Percentiles rank a stretch among this genome's conserved stretches.
These are phyloP conservation scores for Boletus edulis DNA, from an alignment of 768 basidiomycete genomes.

Conservation along the genomic window DNA sequence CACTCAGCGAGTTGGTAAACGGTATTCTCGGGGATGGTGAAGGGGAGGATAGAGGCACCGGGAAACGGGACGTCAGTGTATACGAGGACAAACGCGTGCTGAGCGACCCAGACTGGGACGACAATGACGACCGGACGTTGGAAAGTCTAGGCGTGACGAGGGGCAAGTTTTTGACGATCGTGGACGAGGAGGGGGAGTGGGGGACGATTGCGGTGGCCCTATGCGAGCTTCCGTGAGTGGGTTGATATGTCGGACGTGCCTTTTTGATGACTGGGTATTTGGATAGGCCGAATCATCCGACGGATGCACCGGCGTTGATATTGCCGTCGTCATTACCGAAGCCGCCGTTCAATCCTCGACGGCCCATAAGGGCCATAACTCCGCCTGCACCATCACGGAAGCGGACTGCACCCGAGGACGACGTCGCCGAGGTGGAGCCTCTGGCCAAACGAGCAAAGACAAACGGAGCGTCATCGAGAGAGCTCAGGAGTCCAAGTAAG, in stretches of 20 bases:
- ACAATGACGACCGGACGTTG: constrained; percentile 79
- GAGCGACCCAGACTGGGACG: constrained; percentile 57
- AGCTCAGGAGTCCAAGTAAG: constrained; percentile 56
- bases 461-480: constrained; percentile 22
- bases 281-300: constrained; percentile 53
- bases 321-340: constrained; percentile 64
- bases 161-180: constrained; percentile 86
- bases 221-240: constrained; percentile 66
- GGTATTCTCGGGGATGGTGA: constrained; percentile 59
- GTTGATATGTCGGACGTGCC: neutral
- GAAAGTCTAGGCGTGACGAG: constrained; percentile 75
- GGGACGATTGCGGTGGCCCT: constrained; percentile 72
- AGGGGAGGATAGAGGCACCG: constrained; percentile 32
- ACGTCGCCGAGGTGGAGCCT: constrained; percentile 56
- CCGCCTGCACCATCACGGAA: constrained; percentile 48
- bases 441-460: constrained; percentile 52
- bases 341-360: constrained; percentile 46
- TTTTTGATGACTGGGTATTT: neutral
- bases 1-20: constrained; percentile 69
- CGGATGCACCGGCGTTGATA: constrained; percentile 52
- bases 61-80: constrained; percentile 65
- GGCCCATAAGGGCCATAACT: constrained; percentile 35
- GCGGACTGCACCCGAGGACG: constrained; percentile 56
- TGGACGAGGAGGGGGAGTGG: constrained; percentile 81
- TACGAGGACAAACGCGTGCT: constrained; percentile 86